phyloP scores from a whole-genome alignment of 306 rosid genomes.

The Pachyrhizus erosus region DNA sequence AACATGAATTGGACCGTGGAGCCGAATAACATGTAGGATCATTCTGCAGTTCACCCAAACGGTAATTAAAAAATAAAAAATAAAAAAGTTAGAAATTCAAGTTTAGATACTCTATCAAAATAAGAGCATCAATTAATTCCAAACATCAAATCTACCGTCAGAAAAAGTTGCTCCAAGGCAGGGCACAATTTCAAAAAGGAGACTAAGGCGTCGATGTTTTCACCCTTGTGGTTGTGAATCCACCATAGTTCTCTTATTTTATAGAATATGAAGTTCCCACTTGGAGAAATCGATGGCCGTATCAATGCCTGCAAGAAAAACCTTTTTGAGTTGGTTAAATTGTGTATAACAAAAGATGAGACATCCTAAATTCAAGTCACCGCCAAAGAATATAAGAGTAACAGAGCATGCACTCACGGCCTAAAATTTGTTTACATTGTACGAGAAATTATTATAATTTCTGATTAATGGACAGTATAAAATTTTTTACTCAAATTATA shows the following conservation, averaged over 20 bases:
- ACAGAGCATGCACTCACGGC: no score
- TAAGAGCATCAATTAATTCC: neutral
- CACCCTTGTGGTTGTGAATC: conserved; percentile 58
- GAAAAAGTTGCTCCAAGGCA: conserved; percentile 61
- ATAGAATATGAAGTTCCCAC: conserved; percentile 67
- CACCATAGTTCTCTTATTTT: conserved; percentile 71
- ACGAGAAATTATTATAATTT: no score
- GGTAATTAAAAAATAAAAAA: neutral
- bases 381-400: neutral
- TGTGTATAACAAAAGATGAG: neutral
- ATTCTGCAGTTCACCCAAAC: conserved; percentile 54
- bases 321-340: neutral
- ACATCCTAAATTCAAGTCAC: neutral
- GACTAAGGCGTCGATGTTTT: conserved; percentile 52
- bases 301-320: conserved; percentile 59
- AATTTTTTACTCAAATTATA: neutral
- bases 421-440: no score
- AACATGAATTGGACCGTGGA: conserved; percentile 26
- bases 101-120: neutral
- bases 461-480: no score
- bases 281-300: conserved; percentile 67
- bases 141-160: conserved; percentile 50
- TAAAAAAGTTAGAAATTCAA: neutral
- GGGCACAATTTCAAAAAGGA: conserved; percentile 73
- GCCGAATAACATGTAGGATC: conserved; percentile 50